These are phyloP conservation scores for Coemansia erecta DNA, from an alignment of 192 early-diverging fungal species.

Conservation along the genomic window DNA sequence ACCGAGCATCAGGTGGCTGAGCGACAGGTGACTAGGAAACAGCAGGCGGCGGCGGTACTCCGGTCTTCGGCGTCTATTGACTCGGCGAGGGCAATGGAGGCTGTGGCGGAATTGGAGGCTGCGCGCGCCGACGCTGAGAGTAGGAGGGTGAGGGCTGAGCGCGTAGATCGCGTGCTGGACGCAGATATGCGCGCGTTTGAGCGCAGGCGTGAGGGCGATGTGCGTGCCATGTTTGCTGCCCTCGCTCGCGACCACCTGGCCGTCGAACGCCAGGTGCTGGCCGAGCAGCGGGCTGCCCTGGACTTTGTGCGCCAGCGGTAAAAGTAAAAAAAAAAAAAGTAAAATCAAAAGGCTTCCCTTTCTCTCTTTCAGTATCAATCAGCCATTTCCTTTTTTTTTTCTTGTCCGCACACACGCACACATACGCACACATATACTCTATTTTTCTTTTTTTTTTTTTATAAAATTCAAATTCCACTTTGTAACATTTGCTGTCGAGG, in stretches of 20 bases:
- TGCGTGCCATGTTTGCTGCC: slow-evolving; percentile 39
- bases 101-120: slow-evolving; percentile 41
- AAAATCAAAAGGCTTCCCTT: no score
- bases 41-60: slow-evolving; percentile 52
- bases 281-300: slow-evolving; percentile 39
- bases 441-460: slow-evolving; percentile 9
- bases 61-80: slow-evolving; percentile 46
- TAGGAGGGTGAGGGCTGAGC: slow-evolving; percentile 41
- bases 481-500: not conserved
- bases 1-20: slow-evolving; percentile 50
- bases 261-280: slow-evolving; percentile 41
- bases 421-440: no score
- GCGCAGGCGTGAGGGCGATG: slow-evolving; percentile 35
- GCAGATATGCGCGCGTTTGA: slow-evolving; percentile 47
- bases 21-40: slow-evolving; percentile 51
- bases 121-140: slow-evolving; percentile 47
- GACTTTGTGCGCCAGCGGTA: slow-evolving; percentile 29
- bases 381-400: no score
- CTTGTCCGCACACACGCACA: no score
- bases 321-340: slow-evolving; percentile 1
- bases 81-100: slow-evolving; percentile 43
- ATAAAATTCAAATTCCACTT: not conserved
- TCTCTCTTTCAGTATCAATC: not conserved
- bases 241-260: slow-evolving; percentile 42
- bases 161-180: slow-evolving; percentile 44